Evolutionary conservation across 495 filamentous ascomycete genomes (phyloP).

Genomic region (Wilcoxina mikolae): DNA sequence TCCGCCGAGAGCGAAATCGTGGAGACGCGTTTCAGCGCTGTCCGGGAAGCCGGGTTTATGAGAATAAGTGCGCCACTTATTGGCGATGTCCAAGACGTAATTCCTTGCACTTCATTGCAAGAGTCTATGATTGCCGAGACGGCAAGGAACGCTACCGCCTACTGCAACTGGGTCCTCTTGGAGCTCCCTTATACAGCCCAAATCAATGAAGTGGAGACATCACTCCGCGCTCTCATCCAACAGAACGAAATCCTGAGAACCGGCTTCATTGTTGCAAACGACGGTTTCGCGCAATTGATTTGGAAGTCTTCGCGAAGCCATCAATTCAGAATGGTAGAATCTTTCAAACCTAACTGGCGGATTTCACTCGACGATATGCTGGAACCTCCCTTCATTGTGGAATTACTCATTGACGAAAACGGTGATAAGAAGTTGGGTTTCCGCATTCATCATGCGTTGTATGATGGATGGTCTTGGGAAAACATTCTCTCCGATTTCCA

Average conservation of each 20-base stretch:
- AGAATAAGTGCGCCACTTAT: neutral
- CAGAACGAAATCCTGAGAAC: conserved; percentile 53
- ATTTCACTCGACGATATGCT: conserved; percentile 26
- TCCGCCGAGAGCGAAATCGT: neutral
- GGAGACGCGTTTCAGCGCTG: conserved; percentile 5
- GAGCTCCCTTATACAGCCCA: conserved; percentile 31
- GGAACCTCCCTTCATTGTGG: conserved; percentile 42
- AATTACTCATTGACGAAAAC: conserved; percentile 31
- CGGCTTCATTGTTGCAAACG: conserved; percentile 44
- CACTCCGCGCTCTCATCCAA: conserved; percentile 36
- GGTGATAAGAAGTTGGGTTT: conserved; percentile 29
- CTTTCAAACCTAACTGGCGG: conserved; percentile 20
- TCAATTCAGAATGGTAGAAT: conserved; percentile 33
- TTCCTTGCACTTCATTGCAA: conserved; percentile 55
- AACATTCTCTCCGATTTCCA: conserved; percentile 50
- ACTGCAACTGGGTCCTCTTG: conserved; percentile 62
- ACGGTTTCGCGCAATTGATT: conserved; percentile 45
- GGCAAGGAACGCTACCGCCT: conserved; percentile 37
- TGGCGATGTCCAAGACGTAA: conserved; percentile 37
- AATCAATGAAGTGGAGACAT: conserved; percentile 30
- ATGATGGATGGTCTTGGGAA: conserved; percentile 77
- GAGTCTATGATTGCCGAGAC: conserved; percentile 65
- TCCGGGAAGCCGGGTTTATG: conserved; percentile 2
- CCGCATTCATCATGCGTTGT: conserved; percentile 60
- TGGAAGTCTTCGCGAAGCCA: conserved; percentile 37